Conservation (phyloP, 257 asterid species). For the Orobanche coerulescens region DNA sequence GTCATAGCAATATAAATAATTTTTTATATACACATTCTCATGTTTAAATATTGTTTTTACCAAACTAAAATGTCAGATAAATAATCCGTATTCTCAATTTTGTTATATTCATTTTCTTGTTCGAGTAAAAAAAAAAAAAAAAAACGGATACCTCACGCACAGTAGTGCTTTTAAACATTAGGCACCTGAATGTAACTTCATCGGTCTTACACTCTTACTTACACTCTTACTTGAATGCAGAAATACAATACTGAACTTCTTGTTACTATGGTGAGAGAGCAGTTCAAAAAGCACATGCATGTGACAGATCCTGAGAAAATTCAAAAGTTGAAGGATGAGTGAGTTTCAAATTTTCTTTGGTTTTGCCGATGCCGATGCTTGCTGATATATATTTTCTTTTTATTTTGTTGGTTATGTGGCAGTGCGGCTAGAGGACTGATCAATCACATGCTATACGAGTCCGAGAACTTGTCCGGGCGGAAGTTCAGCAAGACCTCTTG, state of each 20-base stretch:
- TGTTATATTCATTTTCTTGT: not conserved
- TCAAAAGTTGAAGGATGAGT: slow-evolving; percentile 83
- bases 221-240: slow-evolving; percentile 40
- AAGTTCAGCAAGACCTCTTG: slow-evolving; percentile 52
- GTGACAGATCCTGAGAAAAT: slow-evolving; percentile 90
- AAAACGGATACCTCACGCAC: too few relatives aligned
- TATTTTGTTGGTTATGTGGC: slow-evolving; percentile 22
- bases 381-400: not conserved
- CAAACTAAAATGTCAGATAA: not conserved
- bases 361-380: not conserved
- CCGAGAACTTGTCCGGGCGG: slow-evolving; percentile 61
- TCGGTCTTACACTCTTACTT: too few relatives aligned
- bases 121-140: not conserved
- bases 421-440: slow-evolving; percentile 94
- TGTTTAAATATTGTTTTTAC: not conserved
- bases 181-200: too few relatives aligned
- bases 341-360: slow-evolving; percentile 24
- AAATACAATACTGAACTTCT: slow-evolving; percentile 72
- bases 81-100: not conserved
- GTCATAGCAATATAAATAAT: not conserved
- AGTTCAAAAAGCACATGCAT: slow-evolving; percentile 72
- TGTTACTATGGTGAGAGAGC: slow-evolving; percentile 69
- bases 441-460: slow-evolving; percentile 85
- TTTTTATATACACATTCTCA: not conserved
- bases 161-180: too few relatives aligned